Conservation (phyloP, 2,329 filamentous ascomycete species). For the Thielaviopsis punctulata region DNA sequence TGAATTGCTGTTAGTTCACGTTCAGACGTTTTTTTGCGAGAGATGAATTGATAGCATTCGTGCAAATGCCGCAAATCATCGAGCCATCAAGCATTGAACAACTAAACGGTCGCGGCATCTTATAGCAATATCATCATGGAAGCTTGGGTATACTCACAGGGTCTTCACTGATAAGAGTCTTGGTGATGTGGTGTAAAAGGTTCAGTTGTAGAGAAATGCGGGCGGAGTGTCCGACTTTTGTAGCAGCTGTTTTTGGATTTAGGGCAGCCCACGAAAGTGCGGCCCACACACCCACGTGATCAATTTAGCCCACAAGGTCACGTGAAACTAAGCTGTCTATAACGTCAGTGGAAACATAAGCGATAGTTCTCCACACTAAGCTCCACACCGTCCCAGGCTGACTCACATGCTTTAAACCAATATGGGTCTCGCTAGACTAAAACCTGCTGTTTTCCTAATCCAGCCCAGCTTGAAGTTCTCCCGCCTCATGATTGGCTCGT, state of each 20-base stretch:
- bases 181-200: constrained; percentile 9
- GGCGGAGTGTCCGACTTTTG: constrained; percentile 9
- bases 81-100: too few species aligned
- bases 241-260: constrained; percentile 11
- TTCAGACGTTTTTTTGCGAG: too few species aligned
- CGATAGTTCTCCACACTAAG: constrained; percentile 2
- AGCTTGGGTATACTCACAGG: constrained; percentile 11
- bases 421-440: not conserved
- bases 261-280: constrained; percentile 11
- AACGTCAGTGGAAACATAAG: not conserved
- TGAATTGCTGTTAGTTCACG: constrained; percentile 16
- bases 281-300: constrained; percentile 11
- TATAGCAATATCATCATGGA: too few species aligned
- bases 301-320: constrained; percentile 1
- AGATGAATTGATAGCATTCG: too few species aligned
- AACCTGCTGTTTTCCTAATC: not conserved
- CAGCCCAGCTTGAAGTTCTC: not conserved
- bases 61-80: too few species aligned
- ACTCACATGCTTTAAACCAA: not conserved
- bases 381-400: constrained; percentile 4
- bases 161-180: constrained; percentile 9
- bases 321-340: not conserved
- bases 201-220: constrained; percentile 1
- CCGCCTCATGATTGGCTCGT: not conserved
- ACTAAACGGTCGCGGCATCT: too few species aligned